These are phyloP conservation scores for Yamadazyma sp. DNA, from an alignment of 1,139 yeast genomes.

Conservation along the genomic window DNA sequence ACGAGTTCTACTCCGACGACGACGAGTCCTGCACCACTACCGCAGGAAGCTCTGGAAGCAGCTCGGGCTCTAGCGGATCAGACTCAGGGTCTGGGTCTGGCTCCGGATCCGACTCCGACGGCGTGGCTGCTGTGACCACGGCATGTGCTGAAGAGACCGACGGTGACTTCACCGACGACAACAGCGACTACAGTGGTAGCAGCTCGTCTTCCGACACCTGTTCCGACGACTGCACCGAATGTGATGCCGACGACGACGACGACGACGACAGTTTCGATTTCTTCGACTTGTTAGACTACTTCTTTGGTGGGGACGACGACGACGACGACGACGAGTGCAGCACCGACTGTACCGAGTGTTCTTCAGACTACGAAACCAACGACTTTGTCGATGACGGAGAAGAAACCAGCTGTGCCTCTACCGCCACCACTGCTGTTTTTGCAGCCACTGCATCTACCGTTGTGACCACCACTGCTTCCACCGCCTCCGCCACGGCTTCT, in stretches of 20 bases:
- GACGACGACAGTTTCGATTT: conserved; percentile 19
- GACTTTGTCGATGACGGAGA: conserved; percentile 16
- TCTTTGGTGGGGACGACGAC: conserved; percentile 18
- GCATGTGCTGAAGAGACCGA: conserved; percentile 9
- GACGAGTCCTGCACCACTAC: conserved; percentile 9
- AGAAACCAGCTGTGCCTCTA: conserved; percentile 11
- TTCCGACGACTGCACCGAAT: conserved; percentile 13
- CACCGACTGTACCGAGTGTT: conserved; percentile 17
- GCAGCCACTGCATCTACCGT: conserved; percentile 7
- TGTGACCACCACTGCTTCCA: conserved; percentile 6
- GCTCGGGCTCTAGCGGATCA: conserved; percentile 12
- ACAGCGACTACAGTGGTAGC: neutral
- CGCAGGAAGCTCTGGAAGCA: conserved; percentile 11
- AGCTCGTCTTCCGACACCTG: conserved; percentile 10
- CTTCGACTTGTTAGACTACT: conserved; percentile 16
- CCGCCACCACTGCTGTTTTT: conserved; percentile 9
- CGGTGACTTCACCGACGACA: conserved; percentile 9
- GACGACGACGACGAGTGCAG: conserved; percentile 19
- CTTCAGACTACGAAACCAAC: conserved; percentile 10
- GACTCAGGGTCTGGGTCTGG: conserved; percentile 12
- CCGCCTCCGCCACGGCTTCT: conserved; percentile 1
- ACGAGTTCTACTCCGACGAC: too few relatives aligned
- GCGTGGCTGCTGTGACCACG: neutral
- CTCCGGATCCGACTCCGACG: conserved; percentile 5
- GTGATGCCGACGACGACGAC: conserved; percentile 19